Conservation (phyloP, 192 early-diverging fungal genomes). For the Spinellus fusiger region DNA sequence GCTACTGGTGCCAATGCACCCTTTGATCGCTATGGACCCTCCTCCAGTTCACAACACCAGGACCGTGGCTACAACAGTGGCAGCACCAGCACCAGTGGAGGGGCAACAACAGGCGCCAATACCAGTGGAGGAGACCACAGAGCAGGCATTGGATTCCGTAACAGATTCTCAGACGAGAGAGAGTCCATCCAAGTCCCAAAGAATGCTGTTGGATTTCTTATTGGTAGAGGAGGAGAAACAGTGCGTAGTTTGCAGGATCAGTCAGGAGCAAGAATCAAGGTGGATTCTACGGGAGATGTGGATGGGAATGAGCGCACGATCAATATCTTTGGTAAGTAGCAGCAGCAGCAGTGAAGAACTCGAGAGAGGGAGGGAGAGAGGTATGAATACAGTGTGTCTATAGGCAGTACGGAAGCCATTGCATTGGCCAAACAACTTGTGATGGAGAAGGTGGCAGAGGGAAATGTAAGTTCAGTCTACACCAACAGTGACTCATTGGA, state of each 20-base stretch:
- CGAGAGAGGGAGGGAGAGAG: no score
- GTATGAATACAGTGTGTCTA: neutral
- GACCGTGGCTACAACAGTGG: conserved; percentile 1
- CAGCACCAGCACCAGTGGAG: conserved; percentile 5
- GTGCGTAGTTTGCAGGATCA: conserved; percentile 52
- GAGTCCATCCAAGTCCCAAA: conserved; percentile 58
- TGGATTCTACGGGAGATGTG: conserved; percentile 37
- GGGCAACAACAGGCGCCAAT: conserved; percentile 27
- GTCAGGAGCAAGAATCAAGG: conserved; percentile 56
- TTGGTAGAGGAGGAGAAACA: conserved; percentile 55
- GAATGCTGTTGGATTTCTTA: conserved; percentile 48
- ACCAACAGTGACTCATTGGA: neutral
- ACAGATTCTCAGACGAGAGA: conserved; percentile 17
- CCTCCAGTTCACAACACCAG: neutral
- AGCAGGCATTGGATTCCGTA: conserved; percentile 17
- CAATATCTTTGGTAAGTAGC: conserved; percentile 38
- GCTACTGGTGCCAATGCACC: conserved; percentile 15
- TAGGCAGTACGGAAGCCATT: conserved; percentile 35
- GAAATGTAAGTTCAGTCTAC: conserved; percentile 6
- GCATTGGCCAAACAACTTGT: conserved; percentile 45
- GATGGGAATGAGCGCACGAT: conserved; percentile 40
- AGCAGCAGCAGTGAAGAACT: no score
- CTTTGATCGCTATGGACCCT: neutral
- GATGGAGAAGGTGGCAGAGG: conserved; percentile 42
- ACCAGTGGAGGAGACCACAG: conserved; percentile 34